Base-by-base conservation (phyloP, 768 basidiomycete species). In the Trametes cubensis region DNA sequence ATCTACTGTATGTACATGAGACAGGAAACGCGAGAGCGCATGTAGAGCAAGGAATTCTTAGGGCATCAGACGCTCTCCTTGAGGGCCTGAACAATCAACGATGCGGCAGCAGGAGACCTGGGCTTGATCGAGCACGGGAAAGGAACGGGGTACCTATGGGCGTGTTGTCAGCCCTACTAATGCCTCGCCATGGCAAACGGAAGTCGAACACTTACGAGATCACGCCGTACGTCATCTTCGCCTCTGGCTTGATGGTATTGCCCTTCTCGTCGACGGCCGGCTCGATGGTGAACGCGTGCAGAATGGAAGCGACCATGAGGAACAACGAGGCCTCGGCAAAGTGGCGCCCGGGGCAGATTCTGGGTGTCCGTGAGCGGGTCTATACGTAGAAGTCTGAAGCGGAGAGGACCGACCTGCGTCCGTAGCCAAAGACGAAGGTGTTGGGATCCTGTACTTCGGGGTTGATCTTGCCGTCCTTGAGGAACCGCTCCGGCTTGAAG, bases 401-500 rank as follows among this genome's bases (percentile, higher is more conserved):
- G 34, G 10, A 34, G 34, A 18, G 23, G 1, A 55, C 57, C 17
- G 18, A 66, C 64, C 65, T 62, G 21, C 65, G 53, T 15, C 65
- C 65, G 45, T 56, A 66, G 10, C 65, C 65, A 23, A 66, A 66
- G 13, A 58, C 61, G 50, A 60, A 54, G 3, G 57, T 47, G 20
- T 46, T 52, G 1, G 65, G 65, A 28, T 66, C 61, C 20, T 44
- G 50, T 15, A 62, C 45, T 4, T 6, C 52, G 15, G 57, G 23
- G 47, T 66, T 58, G 17, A 62, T 49, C 45, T 59, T 39, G 14
- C 65, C 65, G 23, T 62, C 61, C 38, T 56, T 55, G 20, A 66
- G 42, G 46, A 66, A 66, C 3, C 65, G 61, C 21, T 66, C 65
- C 6, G 65, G 65, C 14, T 53, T 53, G 65, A 66, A 66, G 14